phyloP scores from a whole-genome alignment of 805 yeast genomes.

The Candida takata region DNA sequence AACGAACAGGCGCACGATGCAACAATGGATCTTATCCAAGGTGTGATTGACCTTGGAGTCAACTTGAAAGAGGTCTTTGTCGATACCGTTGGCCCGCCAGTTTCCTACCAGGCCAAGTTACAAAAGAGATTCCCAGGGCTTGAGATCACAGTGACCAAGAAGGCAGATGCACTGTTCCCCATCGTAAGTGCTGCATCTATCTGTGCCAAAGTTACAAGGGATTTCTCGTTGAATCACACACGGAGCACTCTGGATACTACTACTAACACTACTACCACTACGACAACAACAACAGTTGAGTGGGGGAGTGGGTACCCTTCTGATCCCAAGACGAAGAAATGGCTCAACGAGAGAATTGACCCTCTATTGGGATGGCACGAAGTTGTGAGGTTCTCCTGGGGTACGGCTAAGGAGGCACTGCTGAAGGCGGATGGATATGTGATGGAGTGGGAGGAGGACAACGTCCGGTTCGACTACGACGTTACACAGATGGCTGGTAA shows the following conservation, averaged over 20 bases:
- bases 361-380: conserved; percentile 81
- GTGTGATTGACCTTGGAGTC: conserved; percentile 54
- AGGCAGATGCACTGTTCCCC: conserved; percentile 90
- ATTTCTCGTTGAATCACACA: conserved; percentile 42
- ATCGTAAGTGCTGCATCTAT: conserved; percentile 92
- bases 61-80: conserved; percentile 69
- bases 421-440: conserved; percentile 42
- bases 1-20: conserved; percentile 97
- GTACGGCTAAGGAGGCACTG: conserved; percentile 74
- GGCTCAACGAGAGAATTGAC: conserved; percentile 63
- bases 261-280: conserved; percentile 10
- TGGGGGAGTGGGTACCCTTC: conserved; percentile 95
- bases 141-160: conserved; percentile 78
- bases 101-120: conserved; percentile 70
- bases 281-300: too few species aligned
- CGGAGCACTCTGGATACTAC: conserved; percentile 23
- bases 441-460: conserved; percentile 54
- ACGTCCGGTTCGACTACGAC: conserved; percentile 23
- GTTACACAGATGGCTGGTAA: conserved; percentile 10
- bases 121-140: conserved; percentile 60
- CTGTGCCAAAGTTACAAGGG: conserved; percentile 95
- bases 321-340: conserved; percentile 77
- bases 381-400: conserved; percentile 86
- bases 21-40: conserved; percentile 71
- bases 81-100: conserved; percentile 97